Evolutionary conservation across 2,329 filamentous ascomycete species (phyloP), one percentile per base, ranked within the genome.

Genomic region (Xylariaceae sp.): DNA sequence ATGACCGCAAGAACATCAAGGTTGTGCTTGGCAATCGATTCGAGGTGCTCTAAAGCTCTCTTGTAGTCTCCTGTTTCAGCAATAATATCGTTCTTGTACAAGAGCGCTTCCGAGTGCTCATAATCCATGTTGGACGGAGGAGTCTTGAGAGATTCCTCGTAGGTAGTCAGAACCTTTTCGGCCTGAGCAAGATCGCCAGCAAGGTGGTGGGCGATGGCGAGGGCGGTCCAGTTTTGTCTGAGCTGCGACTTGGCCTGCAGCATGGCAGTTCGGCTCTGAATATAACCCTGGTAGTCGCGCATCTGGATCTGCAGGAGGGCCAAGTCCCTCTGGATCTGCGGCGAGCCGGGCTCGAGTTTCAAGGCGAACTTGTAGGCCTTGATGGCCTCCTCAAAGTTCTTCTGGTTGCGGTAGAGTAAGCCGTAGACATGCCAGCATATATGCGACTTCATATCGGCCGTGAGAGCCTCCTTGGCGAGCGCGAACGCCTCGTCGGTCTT

Each of bases 341-440:
- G 82, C 11, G 91, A 96, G 18, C 96, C 92, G n/a, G 95, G 93
- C 71, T 99, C 94, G 61, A 97, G 83, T 72, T 86, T 87, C 68
- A 99, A 79, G 13, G 94, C 94, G 75, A 96, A 96, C 74, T 96
- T 95, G 81, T 99, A 99, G 60, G 94, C 95, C 81, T 97, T 97
- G 78, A 97, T 97, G 8, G 95, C 93, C 78, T 97, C 94, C 74
- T 97, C 94, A 69, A 95, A 97, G 77, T 99, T 97, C 82, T 97
- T 97, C 72, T 89, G 88, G 53, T 90, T 88, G 55, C 93, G 88
- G 77, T 96, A 97, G 54, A 99, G 82, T 67, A 99, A 78, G 37
- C 95, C 94, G 74, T 97, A 99, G 62, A 99, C 94, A 76, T 99
- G 95, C 94, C 94, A 99, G 81, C 92, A 97, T 70, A 99, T 92